Evolutionary conservation across 805 yeast species (phyloP).

Genomic region (Ogataea philodendri): DNA sequence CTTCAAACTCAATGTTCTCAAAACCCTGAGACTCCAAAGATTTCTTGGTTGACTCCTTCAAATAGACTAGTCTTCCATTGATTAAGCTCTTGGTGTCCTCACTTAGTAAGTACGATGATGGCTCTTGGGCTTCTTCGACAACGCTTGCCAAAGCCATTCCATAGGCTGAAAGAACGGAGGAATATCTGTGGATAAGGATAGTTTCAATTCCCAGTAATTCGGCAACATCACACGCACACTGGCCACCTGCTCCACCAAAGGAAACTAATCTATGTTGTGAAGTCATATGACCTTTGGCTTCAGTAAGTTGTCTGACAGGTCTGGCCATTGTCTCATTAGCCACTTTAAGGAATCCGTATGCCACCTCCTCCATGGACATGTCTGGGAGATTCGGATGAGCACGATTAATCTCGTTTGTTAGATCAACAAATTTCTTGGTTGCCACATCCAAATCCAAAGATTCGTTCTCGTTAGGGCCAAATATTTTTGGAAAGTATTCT

Average conservation of each 20-base stretch:
- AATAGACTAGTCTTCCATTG: constrained; percentile 17
- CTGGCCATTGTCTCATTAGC: constrained; percentile 84
- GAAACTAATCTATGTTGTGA: constrained; percentile 66
- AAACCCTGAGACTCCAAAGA: constrained; percentile 28
- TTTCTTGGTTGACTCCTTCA: constrained; percentile 14
- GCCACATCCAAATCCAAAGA: constrained; percentile 7
- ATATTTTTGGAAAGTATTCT: constrained; percentile 9
- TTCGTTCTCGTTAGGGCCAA: constrained; percentile 9
- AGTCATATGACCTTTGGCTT: constrained; percentile 68
- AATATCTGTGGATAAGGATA: constrained; percentile 70
- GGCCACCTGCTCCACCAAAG: constrained; percentile 91
- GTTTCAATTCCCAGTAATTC: constrained; percentile 59
- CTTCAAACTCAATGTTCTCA: constrained; percentile 14
- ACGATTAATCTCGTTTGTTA: constrained; percentile 54
- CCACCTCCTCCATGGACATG: constrained; percentile 64
- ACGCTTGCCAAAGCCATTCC: constrained; percentile 67
- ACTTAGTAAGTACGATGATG: constrained; percentile 21
- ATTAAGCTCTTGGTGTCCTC: constrained; percentile 12
- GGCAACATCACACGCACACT: constrained; percentile 75
- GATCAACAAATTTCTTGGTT: constrained; percentile 27
- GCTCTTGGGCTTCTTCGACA: constrained; percentile 34
- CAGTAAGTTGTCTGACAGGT: constrained; percentile 76
- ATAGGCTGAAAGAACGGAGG: constrained; percentile 38
- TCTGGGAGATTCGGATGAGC: constrained; percentile 35
- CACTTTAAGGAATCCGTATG: constrained; percentile 72